Percentiles rank a stretch among this genome's conserved stretches.
Evolutionary conservation across 306 rosid species (phyloP).

Genomic region (Leucaena leucocephala): DNA sequence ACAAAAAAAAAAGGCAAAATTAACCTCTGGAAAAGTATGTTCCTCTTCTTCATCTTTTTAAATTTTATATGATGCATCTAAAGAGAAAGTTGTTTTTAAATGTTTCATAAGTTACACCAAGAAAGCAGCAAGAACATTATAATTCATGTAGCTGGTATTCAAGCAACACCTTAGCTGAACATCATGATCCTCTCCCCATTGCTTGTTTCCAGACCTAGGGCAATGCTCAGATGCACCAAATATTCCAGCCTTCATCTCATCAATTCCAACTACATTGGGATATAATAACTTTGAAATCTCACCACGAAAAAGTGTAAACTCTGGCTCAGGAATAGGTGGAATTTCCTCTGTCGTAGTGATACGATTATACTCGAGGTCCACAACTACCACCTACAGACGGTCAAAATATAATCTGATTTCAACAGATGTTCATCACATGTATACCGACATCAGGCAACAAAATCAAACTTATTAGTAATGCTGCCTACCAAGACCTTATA

Average conservation of each 20-base stretch:
- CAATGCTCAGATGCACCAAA: constrained; percentile 57
- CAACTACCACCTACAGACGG: constrained; percentile 83
- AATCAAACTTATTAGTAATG: constrained; percentile 10
- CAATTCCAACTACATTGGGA: constrained; percentile 92
- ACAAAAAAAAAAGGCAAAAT: background rate
- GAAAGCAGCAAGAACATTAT: constrained; percentile 38
- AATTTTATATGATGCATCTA: constrained; percentile 10
- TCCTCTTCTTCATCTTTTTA: background rate
- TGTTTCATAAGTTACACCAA: constrained; percentile 11
- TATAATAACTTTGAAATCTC: constrained; percentile 73
- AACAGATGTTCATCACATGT: constrained; percentile 26
- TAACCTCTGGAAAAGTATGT: background rate
- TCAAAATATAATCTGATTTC: constrained; percentile 34
- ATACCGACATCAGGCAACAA: constrained; percentile 28
- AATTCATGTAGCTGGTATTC: constrained; percentile 35
- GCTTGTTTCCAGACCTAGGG: constrained; percentile 65
- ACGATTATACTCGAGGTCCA: constrained; percentile 88
- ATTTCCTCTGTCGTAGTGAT: constrained; percentile 91
- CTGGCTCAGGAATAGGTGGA: constrained; percentile 96
- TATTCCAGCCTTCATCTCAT: constrained; percentile 67
- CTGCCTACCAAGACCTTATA: constrained; percentile 8
- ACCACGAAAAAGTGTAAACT: constrained; percentile 69
- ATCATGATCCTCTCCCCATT: constrained; percentile 96
- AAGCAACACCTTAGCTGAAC: constrained; percentile 87
- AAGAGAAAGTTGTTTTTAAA: constrained; percentile 17